These are phyloP conservation scores for Lactifluus piperatus DNA, from an alignment of 768 basidiomycete genomes.

Conservation along the genomic window DNA sequence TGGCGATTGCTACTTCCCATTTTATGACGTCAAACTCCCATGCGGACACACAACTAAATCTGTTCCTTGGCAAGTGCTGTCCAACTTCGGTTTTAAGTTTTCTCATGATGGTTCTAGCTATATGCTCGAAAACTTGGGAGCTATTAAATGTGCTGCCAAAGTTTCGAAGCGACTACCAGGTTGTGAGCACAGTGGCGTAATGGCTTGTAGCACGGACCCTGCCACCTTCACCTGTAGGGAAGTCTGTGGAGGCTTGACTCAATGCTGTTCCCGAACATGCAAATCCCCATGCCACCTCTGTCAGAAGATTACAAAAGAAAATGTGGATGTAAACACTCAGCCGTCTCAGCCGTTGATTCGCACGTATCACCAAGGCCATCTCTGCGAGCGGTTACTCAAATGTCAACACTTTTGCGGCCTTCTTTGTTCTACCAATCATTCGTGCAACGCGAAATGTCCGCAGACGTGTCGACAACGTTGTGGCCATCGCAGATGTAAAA, in stretches of 20 bases:
- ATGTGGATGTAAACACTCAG: background rate
- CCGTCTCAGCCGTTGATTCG: background rate
- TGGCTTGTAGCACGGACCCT: slow-evolving; percentile 21
- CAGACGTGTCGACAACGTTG: slow-evolving; percentile 25
- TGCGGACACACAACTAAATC: slow-evolving; percentile 23
- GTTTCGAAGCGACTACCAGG: slow-evolving; percentile 24
- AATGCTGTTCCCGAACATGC: slow-evolving; percentile 28
- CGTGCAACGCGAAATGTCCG: slow-evolving; percentile 25
- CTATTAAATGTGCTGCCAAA: slow-evolving; percentile 21
- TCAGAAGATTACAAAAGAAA: slow-evolving; percentile 18
- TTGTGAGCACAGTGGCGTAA: slow-evolving; percentile 27
- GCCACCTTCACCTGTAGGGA: slow-evolving; percentile 19
- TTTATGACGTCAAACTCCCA: slow-evolving; percentile 21
- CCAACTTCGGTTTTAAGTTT: background rate
- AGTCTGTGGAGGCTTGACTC: slow-evolving; percentile 21
- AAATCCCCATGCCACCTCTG: slow-evolving; percentile 26
- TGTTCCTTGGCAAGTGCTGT: slow-evolving; percentile 25
- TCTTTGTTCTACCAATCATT: slow-evolving; percentile 25
- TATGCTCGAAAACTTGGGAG: slow-evolving; percentile 20
- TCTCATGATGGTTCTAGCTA: slow-evolving; percentile 20
- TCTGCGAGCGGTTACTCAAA: slow-evolving; percentile 26
- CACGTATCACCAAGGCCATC: slow-evolving; percentile 23
- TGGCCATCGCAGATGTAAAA: slow-evolving; percentile 24
- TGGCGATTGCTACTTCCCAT: slow-evolving; percentile 24
- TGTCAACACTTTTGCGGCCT: slow-evolving; percentile 29